phyloP scores from a whole-genome alignment of 495 filamentous ascomycete species.

The Hypomontagnella monticulosa region DNA sequence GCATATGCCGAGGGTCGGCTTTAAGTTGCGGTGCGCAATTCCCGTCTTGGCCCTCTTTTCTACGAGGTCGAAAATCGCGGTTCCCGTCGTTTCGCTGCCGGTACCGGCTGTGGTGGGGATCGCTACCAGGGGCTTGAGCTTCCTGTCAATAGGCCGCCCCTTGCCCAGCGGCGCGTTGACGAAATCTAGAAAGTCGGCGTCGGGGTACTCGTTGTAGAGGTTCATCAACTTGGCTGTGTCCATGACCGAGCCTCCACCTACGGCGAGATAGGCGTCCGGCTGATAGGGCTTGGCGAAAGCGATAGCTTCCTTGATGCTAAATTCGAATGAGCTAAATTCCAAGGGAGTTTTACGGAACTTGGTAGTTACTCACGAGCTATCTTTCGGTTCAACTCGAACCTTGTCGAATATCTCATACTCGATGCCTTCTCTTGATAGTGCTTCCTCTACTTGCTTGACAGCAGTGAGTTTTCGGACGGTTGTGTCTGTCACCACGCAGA shows the following conservation, averaged over 20 bases:
- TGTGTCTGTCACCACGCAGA: conserved; percentile 89
- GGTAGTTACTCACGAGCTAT: conserved; percentile 72
- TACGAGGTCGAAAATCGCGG: conserved; percentile 96
- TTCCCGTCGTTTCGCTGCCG: conserved; percentile 94
- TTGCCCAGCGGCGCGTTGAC: conserved; percentile 95
- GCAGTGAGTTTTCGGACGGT: conserved; percentile 82
- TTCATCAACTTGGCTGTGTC: conserved; percentile 99
- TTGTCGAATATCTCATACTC: conserved; percentile 82
- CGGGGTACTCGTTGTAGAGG: conserved; percentile 85
- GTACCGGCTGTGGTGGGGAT: conserved; percentile 96
- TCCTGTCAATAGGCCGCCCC: conserved; percentile 80
- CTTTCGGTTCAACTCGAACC: conserved; percentile 88
- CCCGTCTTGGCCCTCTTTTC: conserved; percentile 91
- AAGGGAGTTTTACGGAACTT: neutral
- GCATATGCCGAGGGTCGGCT: conserved; percentile 94
- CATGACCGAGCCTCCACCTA: conserved; percentile 89
- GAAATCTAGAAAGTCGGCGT: conserved; percentile 94
- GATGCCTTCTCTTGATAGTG: conserved; percentile 77
- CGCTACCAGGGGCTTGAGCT: conserved; percentile 86
- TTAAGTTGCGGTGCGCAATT: conserved; percentile 92
- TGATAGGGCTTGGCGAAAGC: conserved; percentile 78
- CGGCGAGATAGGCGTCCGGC: conserved; percentile 90
- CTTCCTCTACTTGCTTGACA: conserved; percentile 84
- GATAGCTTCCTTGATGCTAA: conserved; percentile 85
- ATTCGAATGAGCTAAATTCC: conserved; percentile 5